These are phyloP conservation scores for Hortiboletus flavorubellus DNA, from an alignment of 768 basidiomycete species.

Conservation along the genomic window DNA sequence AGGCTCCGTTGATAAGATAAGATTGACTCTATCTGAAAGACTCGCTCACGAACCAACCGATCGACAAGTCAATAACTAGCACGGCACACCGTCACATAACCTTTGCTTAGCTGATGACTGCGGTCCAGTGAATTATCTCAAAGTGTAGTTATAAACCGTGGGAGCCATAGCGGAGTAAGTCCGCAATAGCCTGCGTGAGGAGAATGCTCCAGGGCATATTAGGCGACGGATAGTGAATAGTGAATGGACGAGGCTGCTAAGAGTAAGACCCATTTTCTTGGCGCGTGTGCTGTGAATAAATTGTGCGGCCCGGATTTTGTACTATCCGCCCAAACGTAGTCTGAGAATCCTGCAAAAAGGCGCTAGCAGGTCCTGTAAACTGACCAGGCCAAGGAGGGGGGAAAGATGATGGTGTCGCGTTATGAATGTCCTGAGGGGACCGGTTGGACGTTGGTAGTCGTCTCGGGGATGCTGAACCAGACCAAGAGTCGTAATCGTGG, in stretches of 20 bases:
- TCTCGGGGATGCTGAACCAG: slow-evolving; percentile 25
- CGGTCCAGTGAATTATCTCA: not conserved
- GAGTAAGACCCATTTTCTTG: slow-evolving; percentile 32
- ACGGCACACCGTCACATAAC: not conserved
- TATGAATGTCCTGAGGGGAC: slow-evolving; percentile 22
- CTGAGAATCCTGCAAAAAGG: slow-evolving; percentile 44
- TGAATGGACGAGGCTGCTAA: slow-evolving; percentile 14
- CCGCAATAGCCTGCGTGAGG: not conserved
- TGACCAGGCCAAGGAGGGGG: slow-evolving; percentile 33
- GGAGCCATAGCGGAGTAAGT: not conserved
- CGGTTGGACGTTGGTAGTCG: slow-evolving; percentile 12
- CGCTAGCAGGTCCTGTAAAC: slow-evolving; percentile 50
- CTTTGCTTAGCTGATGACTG: not conserved
- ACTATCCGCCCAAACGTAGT: slow-evolving; percentile 37
- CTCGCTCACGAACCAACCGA: not conserved
- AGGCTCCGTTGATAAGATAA: slow-evolving; percentile 17
- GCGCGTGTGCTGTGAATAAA: slow-evolving; percentile 52
- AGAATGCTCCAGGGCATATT: slow-evolving; percentile 10
- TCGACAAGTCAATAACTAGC: not conserved
- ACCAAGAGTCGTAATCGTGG: slow-evolving; percentile 24
- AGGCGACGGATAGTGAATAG: slow-evolving; percentile 20
- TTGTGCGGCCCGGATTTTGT: slow-evolving; percentile 59
- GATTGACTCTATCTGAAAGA: not conserved
- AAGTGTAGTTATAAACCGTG: not conserved
- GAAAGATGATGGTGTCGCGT: slow-evolving; percentile 21